Base-by-base conservation (phyloP, 352 stramenopile genomes). In the Phytopythium ostracodes region DNA sequence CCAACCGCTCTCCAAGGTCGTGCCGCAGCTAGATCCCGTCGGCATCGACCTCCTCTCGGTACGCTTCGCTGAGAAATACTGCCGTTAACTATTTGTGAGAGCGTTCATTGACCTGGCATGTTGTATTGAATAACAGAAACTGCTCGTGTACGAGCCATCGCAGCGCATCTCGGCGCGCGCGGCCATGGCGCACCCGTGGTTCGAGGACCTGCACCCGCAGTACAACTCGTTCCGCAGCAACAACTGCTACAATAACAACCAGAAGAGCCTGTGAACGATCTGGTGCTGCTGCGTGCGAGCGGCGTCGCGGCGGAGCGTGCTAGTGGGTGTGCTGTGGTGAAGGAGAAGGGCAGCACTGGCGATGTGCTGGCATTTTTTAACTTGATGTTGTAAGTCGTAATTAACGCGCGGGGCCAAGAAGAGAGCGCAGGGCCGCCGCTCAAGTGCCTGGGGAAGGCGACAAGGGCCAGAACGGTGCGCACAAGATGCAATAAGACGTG, bases 1-100 rank as follows among this genome's bases (percentile, higher is more conserved):
- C 18, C 88, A 97, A 65, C 66, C 80, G 15, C 84, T 98, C 53
- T 77, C 79, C 15, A 94, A 95, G 66, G 81, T 98, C 61, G 89
- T 97, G 42, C 89, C 89, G 24, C 68, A 88, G 55, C 67, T 96
- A 15, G 88, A 96, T 64, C 73, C 78, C 38, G 63, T 89, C n/a
- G 88, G 88, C 22, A 50, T 94, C 10, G 88, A 96, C 40, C 64
- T 96, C 33, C 73, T 96, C 18, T 79, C 85, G 73, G 88, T 96
- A 63, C 42, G 77, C 75, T 18, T 12, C 12, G 17, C 5, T 57
- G 17, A 29, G n/a, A 43, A 10, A 10, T 5, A 29, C 8, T 31
- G n/a, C 18, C 15, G n/a, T 15, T 12, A 31, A 17, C 33, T 1
- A 0, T n/a, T n/a, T 27, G 22, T 36, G 17, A 3, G 29, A 33